Evolutionary conservation across 73 alveolate species (phyloP).

Genomic region (Stentor coeruleus): DNA sequence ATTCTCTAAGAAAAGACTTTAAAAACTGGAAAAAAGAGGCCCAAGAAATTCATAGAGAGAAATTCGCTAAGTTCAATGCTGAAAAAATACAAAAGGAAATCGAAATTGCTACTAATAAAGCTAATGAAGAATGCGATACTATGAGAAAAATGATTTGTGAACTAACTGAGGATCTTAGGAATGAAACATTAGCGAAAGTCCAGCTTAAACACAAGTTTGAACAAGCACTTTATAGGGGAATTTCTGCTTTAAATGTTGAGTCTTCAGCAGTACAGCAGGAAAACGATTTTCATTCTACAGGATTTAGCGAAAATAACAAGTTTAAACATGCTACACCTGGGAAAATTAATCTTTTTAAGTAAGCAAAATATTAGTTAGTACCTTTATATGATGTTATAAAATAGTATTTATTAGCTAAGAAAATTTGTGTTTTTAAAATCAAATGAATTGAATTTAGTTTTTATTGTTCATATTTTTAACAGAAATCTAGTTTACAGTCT

Average conservation of each 20-base stretch:
- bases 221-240: neutral
- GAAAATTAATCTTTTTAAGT: no score
- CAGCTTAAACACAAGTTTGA: neutral
- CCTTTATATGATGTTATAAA: no score
- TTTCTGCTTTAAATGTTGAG: neutral
- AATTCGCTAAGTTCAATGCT: neutral
- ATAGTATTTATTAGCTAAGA: no score
- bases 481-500: no score
- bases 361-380: no score
- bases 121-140: neutral
- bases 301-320: no score
- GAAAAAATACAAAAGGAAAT: neutral
- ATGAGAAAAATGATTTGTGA: conserved; percentile 6
- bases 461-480: no score
- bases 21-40: conserved; percentile 10
- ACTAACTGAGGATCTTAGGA: conserved; percentile 16
- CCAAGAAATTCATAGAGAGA: neutral
- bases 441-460: no score
- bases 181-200: conserved; percentile 3
- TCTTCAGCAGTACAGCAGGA: neutral
- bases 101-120: neutral
- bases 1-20: neutral
- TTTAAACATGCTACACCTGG: no score
- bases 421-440: no score
- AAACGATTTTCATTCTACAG: no score